Base-by-base conservation (phyloP, 164 flowering plant species). In the Chloranthus sessilifolius region DNA sequence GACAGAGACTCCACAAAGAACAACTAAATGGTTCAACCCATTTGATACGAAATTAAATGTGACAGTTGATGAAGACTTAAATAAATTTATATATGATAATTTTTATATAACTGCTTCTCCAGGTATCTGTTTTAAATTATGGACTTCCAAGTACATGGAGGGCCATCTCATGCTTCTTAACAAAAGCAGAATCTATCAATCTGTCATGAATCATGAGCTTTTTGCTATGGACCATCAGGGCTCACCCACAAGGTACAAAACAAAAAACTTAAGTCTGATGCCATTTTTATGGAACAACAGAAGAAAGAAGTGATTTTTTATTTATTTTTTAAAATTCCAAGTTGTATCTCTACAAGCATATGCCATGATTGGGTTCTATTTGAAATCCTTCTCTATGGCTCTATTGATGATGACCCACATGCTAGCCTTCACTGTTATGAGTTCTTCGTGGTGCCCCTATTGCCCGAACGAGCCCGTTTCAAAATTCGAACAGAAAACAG, bases 401-500 rank as follows among this genome's bases (percentile, higher is more conserved):
- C 27, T 64, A 26, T 47, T 60, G 6, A 19, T 57, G 40, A 62
- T 50, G 49, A 5, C 41, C 55, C 62, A 58, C 43, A 43, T 50
- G 39, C 14, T 42, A 15, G 48, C 30, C 52, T 56, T 7, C 53
- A 33, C 29, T 34, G 55, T 36, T 38, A 56, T 40, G 47, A 66
- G 39, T 39, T 59, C 57, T 62, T 66, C 80, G 34, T 78, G 80
- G 56, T 76, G 63, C 56, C 72, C 65, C 24, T 59, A 72, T 31
- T 61, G 65, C 19, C 52, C 50, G 45, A 6, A 53, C 27, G 71
- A 68, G 30, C 19, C 21, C 29, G 55, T 53, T 35, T 52, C 49
- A 14, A 50, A 50, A 25, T 82, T 87, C 25, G 68, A 76, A 69
- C 84, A 75, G 71, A 88, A 67, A 66, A 72, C 82, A 33, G 74